Percentiles rank a stretch among this genome's conserved stretches.
These are phyloP conservation scores for Volvariella volvacea DNA, from an alignment of 1,284 basidiomycete species.

Conservation along the genomic window DNA sequence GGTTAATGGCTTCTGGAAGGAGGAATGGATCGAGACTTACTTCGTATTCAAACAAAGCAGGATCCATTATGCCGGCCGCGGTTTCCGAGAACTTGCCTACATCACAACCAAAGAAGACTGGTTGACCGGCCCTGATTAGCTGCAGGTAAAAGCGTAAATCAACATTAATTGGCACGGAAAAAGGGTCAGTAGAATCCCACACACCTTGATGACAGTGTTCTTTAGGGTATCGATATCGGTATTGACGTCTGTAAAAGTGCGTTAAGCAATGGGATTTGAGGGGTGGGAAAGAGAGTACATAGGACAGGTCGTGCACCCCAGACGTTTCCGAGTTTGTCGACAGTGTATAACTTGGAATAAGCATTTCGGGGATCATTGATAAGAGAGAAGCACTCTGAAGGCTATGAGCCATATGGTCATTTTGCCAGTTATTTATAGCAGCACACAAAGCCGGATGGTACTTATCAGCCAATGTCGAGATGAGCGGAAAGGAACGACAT, in stretches of 20 bases:
- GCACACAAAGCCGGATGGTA: too few species aligned
- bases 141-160: slow-evolving; percentile 12
- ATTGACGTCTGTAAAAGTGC: slow-evolving; percentile 70
- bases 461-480: not conserved
- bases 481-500: slow-evolving; percentile 16
- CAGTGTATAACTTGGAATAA: slow-evolving; percentile 83
- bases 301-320: slow-evolving; percentile 80
- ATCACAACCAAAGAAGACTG: slow-evolving; percentile 94
- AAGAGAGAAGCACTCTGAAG: slow-evolving; percentile 77
- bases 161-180: slow-evolving; percentile 1
- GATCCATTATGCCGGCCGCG: slow-evolving; percentile 79
- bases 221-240: slow-evolving; percentile 80
- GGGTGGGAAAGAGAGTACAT: slow-evolving; percentile 38
- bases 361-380: slow-evolving; percentile 92
- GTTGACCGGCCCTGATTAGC: slow-evolving; percentile 83
- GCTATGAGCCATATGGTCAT: slow-evolving; percentile 23
- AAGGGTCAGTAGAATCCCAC: slow-evolving; percentile 5
- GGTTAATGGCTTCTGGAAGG: slow-evolving; percentile 1
- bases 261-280: slow-evolving; percentile 6
- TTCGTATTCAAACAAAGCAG: slow-evolving; percentile 77
- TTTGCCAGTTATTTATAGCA: slow-evolving; percentile 4
- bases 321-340: slow-evolving; percentile 89
- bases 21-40: slow-evolving; percentile 25
- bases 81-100: slow-evolving; percentile 76
- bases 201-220: slow-evolving; percentile 66